Base-by-base conservation (phyloP, 495 filamentous ascomycete species). In the Rhypophila decipiens region DNA sequence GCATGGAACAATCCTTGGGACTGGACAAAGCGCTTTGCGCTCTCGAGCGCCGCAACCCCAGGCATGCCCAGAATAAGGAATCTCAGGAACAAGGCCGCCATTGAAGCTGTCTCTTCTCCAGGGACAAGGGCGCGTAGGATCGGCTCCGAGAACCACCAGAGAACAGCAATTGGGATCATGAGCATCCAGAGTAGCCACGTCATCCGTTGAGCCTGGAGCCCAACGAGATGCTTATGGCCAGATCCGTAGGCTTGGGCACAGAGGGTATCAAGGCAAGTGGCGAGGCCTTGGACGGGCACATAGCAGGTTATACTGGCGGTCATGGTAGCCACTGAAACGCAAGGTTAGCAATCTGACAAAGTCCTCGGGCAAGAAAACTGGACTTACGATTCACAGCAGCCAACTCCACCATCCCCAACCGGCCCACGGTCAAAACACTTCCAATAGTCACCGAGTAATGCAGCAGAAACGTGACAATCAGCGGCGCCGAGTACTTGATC, bases 241-340 rank as follows among this genome's bases (percentile, higher is more conserved):
- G 77, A 81, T 15, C 85, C 85, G 53, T 85, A 88, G 0, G 85
- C 85, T 58, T 88, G 85, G 0, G 85, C 74, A 44, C 85, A 88
- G 10, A 88, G 68, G 2, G 85, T 88, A 58, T 88, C 85, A 24
- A 88, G 61, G 44, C 77, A 76, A 2, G 85, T 87, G 0, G 82
- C 73, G 4, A 88, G 68, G 7, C 84, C 85, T 59, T 86, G 82
- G 45, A 84, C 85, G 5, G 83, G 72, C 4, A 82, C 80, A 61
- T 84, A 87, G 42, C 83, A 85, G 8, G 79, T 85, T 45, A 88
- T 87, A 50, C 78, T 83, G 21, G 82, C 83, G 0, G 85, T 85
- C 85, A 87, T 86, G 42, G 71, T 76, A 8, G 79, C 84, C 55
- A 88, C 69, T 72, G 39, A 4, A 23, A 21, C 17, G 10, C n/a